Evolutionary conservation across 192 early-diverging fungal genomes (phyloP).

Genomic region (Geranomyces variabilis): DNA sequence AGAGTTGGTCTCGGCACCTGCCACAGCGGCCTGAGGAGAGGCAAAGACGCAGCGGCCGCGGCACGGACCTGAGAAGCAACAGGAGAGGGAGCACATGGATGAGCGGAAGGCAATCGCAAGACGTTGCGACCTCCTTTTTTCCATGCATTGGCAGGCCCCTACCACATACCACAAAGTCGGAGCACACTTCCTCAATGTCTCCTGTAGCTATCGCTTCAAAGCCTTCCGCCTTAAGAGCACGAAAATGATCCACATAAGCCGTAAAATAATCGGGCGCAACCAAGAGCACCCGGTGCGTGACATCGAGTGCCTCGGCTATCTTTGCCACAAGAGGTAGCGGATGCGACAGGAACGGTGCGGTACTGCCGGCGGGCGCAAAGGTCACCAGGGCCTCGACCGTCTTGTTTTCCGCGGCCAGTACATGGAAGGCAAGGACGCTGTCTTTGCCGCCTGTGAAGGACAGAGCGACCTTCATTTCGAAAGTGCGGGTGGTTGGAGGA

Average conservation of each 20-base stretch:
- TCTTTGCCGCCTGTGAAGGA: constrained; percentile 30
- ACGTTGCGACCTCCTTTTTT: too few relatives aligned
- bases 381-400: constrained; percentile 9
- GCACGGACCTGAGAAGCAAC: constrained; percentile 9
- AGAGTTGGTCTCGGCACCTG: constrained; percentile 15
- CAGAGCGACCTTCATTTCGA: not conserved
- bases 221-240: constrained; percentile 15
- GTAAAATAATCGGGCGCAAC: constrained; percentile 16
- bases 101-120: too few relatives aligned
- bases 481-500: not conserved
- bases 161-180: constrained; percentile 25
- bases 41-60: not conserved
- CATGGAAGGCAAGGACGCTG: constrained; percentile 16
- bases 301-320: constrained; percentile 7
- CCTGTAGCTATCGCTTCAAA: constrained; percentile 20
- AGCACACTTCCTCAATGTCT: constrained; percentile 28
- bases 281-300: constrained; percentile 13
- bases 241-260: constrained; percentile 15
- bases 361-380: constrained; percentile 8
- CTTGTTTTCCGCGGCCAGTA: not conserved
- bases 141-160: too few relatives aligned
- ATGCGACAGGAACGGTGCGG: constrained; percentile 24
- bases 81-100: not conserved
- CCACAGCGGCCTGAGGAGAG: constrained; percentile 27
- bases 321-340: constrained; percentile 11